Conservation (phyloP, 2,329 filamentous ascomycete species). For the Pyricularia pennisetigena region DNA sequence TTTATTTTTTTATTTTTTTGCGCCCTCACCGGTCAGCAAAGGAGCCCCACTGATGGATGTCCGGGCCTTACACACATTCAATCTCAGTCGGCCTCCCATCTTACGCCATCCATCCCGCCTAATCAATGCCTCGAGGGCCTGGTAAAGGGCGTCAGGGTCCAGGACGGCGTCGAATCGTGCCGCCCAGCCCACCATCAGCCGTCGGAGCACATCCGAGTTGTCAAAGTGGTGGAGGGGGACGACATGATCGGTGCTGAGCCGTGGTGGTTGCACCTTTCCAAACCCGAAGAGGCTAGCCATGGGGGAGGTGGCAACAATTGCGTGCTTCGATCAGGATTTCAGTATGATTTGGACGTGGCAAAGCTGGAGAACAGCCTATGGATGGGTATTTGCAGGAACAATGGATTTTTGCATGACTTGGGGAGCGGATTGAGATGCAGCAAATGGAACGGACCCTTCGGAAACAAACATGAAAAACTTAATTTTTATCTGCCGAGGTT, state of each 20-base stretch:
- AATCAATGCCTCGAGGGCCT: constrained; percentile 25
- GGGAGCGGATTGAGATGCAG: background rate
- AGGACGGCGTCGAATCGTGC: constrained; percentile 36
- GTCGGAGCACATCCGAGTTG: constrained; percentile 10
- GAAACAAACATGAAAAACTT: background rate
- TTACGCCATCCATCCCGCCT: constrained; percentile 34
- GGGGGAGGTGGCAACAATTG: no score
- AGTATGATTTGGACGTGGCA: no score
- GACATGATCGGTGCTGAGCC: constrained; percentile 14
- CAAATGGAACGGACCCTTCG: background rate
- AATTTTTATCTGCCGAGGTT: background rate
- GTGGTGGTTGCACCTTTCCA: background rate
- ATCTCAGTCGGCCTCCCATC: constrained; percentile 32
- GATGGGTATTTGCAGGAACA: no score
- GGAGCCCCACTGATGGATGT: no score
- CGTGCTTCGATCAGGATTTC: no score
- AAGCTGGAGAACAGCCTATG: no score
- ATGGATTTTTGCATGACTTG: no score
- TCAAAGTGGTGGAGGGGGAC: constrained; percentile 23
- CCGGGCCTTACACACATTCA: constrained; percentile 13
- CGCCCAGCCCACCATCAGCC: constrained; percentile 20
- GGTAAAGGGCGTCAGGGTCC: constrained; percentile 26
- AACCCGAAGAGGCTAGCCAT: background rate
- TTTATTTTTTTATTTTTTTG: no score
- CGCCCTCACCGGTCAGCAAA: no score